A percentile compares a stretch with the other conserved stretches of the same genome.
Evolutionary conservation across 106 monocot genomes (phyloP).

Genomic region (Dendrobium officinale): DNA sequence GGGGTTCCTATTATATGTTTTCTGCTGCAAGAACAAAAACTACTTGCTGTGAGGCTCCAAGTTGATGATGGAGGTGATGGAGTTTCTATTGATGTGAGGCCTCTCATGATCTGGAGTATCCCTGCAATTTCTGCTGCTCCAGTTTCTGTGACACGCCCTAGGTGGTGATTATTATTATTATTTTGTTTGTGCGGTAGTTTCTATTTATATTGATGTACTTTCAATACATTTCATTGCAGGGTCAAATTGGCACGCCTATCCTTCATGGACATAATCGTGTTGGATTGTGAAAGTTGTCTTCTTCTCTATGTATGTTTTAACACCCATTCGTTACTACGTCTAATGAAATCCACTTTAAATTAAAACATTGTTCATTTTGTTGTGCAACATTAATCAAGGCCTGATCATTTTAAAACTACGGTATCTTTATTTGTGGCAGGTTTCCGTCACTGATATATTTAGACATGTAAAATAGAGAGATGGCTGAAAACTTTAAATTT

Average conservation of each 20-base stretch:
- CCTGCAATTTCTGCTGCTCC: constrained; percentile 78
- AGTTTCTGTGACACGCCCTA: constrained; percentile 73
- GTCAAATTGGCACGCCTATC: constrained; percentile 47
- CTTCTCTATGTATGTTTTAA: constrained; percentile 66
- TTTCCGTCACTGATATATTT: not conserved
- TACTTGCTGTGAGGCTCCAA: constrained; percentile 69
- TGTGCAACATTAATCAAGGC: not conserved
- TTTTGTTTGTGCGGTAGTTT: not conserved
- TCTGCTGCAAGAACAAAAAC: constrained; percentile 68
- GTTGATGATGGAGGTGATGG: constrained; percentile 55
- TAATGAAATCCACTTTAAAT: not conserved
- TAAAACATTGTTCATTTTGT: not conserved
- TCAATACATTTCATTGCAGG: constrained; percentile 37
- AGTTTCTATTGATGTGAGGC: constrained; percentile 50
- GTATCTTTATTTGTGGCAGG: not conserved
- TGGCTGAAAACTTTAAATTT: too few species aligned
- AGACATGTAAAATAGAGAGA: not conserved
- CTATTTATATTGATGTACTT: not conserved
- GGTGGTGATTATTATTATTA: constrained; percentile 27
- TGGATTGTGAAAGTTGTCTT: constrained; percentile 56
- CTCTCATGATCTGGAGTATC: constrained; percentile 70
- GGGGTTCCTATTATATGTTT: constrained; percentile 72
- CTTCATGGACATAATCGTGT: constrained; percentile 63
- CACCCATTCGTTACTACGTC: not conserved
- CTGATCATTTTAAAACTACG: not conserved